Percentiles rank a stretch among this genome's conserved stretches.
Conservation (phyloP, 257 asterid genomes). For the Solanum bulbocastanum region DNA sequence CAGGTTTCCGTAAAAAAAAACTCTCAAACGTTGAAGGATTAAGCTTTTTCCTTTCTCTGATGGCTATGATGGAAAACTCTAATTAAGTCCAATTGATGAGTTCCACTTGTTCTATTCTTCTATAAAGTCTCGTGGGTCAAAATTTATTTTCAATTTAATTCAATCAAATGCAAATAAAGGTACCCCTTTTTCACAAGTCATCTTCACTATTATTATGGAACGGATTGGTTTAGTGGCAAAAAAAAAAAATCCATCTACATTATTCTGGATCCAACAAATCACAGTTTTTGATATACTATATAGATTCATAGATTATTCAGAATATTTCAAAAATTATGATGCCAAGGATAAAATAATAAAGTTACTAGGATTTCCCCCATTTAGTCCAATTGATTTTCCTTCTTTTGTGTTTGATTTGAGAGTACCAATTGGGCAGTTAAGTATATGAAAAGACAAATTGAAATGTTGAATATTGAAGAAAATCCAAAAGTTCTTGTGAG, state of each 20-base stretch:
- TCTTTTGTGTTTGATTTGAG: background rate
- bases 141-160: background rate
- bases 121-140: background rate
- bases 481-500: background rate
- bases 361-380: background rate
- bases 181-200: background rate
- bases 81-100: background rate
- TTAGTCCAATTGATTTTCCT: background rate
- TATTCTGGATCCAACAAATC: constrained; percentile 6
- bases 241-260: background rate
- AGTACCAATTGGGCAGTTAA: background rate
- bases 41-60: background rate
- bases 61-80: background rate
- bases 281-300: constrained; percentile 3
- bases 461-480: background rate
- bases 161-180: background rate
- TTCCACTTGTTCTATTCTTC: background rate
- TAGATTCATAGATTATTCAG: background rate
- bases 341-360: background rate
- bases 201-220: background rate
- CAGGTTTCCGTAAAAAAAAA: background rate
- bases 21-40: background rate
- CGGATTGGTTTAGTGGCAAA: background rate
- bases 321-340: background rate
- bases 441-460: background rate